A percentile compares a stretch with the other conserved stretches of the same genome.
Conservation (phyloP, 2,329 filamentous ascomycete species). For the Trichothecium roseum region DNA sequence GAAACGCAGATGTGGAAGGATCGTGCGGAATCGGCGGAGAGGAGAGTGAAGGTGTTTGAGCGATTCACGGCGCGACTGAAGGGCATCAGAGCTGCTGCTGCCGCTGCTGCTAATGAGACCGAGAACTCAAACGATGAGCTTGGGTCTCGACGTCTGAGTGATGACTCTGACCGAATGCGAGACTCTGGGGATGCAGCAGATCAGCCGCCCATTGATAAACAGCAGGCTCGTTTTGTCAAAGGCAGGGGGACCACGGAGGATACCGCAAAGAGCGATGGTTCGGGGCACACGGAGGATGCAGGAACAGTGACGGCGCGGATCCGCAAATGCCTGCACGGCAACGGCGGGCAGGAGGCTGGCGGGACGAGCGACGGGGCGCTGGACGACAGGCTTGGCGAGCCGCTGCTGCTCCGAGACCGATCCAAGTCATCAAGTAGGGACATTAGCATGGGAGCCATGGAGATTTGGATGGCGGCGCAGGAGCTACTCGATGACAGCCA, state of each 20-base stretch:
- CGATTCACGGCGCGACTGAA: slow-evolving; percentile 24
- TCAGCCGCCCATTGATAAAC: not conserved
- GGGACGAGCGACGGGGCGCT: not conserved
- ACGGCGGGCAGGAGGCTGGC: slow-evolving; percentile 5
- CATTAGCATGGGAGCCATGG: slow-evolving; percentile 11
- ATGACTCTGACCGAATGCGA: too few relatives aligned
- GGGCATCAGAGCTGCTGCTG: slow-evolving; percentile 4
- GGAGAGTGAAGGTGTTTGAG: slow-evolving; percentile 36
- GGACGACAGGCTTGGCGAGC: not conserved
- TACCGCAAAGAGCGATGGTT: slow-evolving; percentile 9
- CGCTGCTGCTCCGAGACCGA: not conserved
- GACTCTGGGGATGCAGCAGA: not conserved
- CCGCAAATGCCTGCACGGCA: slow-evolving; percentile 14
- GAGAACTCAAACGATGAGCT: slow-evolving; percentile 1
- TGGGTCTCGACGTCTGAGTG: too few relatives aligned
- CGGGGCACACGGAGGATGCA: slow-evolving; percentile 14
- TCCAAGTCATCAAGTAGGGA: slow-evolving; percentile 2
- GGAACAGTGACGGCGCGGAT: slow-evolving; percentile 14
- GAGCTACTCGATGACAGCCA: slow-evolving; percentile 14
- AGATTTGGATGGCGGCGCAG: slow-evolving; percentile 21
- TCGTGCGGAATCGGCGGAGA: slow-evolving; percentile 46
- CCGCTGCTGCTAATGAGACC: not conserved
- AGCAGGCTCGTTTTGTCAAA: slow-evolving; percentile 3
- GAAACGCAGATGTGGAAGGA: slow-evolving; percentile 36
- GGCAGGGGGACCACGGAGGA: not conserved